phyloP scores from a whole-genome alignment of 75 land plant genomes.

The Picea glauca region DNA sequence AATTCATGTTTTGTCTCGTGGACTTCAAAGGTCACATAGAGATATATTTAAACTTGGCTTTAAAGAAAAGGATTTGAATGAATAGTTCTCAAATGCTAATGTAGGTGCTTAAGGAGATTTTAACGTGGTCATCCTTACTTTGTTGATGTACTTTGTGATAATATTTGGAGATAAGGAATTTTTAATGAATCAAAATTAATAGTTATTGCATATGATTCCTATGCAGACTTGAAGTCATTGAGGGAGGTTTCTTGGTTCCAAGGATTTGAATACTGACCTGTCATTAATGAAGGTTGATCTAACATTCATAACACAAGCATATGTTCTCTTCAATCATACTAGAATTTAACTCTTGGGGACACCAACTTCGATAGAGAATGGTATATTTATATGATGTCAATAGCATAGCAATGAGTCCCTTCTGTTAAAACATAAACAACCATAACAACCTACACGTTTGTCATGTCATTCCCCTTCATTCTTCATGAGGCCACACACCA shows the following conservation, averaged over 20 bases:
- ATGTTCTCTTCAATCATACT: no score
- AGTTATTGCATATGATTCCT: conserved; percentile 12
- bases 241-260: neutral
- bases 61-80: neutral
- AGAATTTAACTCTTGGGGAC: no score
- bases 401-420: no score
- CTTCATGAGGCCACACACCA: no score
- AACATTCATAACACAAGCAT: no score
- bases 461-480: no score
- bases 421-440: no score
- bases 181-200: conserved; percentile 21
- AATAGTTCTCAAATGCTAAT: conserved; percentile 15
- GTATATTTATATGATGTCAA: no score
- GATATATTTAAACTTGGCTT: neutral
- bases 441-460: no score
- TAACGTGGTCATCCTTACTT: conserved; percentile 46
- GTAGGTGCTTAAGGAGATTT: conserved; percentile 25
- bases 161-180: conserved; percentile 44
- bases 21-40: neutral
- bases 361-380: no score
- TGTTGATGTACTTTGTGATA: conserved; percentile 60
- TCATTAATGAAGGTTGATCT: no score
- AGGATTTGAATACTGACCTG: conserved; percentile 8
- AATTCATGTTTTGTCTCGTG: neutral
- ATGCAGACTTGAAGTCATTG: neutral